Evolutionary conservation across 2,329 filamentous ascomycete species (phyloP), one percentile per base, ranked within the genome.

Genomic region (Fusarium burgessii): DNA sequence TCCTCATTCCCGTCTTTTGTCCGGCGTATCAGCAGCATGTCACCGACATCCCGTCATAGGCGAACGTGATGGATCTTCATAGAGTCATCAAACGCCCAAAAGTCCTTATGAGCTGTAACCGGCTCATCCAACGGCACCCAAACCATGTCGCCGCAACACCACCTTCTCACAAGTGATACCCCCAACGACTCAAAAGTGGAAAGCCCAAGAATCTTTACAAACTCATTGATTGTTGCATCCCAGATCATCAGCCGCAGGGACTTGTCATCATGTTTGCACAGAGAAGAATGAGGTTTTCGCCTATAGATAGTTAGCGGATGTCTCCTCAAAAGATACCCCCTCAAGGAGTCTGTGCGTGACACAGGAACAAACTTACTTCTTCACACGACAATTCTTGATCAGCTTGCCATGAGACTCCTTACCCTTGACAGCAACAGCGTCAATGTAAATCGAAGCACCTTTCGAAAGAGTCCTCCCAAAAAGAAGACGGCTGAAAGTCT

Each of bases 11-110:
- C 64, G 64, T 51, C 38, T 50, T 38, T 15, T 29, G 32, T 32
- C 64, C 64, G 63, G 49, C 63, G 56, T 67, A 62, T 67, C 25
- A n/a, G 27, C 27, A 63, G 14, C 32, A 54, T 54, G 62, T 67
- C 64, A 62, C 49, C 25, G n/a, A 36, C n/a, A 35, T 46, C 25
- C 38, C 42, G 15, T 25, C 33, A 67, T 49, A 67, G 47, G 55
- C 10, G 43, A 60, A 43, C 58, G 23, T 23, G 23, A 23, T 23
- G 23, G 23, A 23, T 23, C 23, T 23, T 23, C 23, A 23, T 23
- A 23, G 23, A 23, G 23, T 23, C 23, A 23, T 23, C 23, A 23
- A 23, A 23, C 23, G 23, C 23, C 23, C 29, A 29, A 8, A 29
- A 8, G 29, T 29, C 29, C 29, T 29, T 8, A 7, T 29, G 29